Percentiles rank a stretch among this genome's conserved stretches.
Conservation (phyloP, 2,329 filamentous ascomycete species). For the Aspergillus sp. region DNA sequence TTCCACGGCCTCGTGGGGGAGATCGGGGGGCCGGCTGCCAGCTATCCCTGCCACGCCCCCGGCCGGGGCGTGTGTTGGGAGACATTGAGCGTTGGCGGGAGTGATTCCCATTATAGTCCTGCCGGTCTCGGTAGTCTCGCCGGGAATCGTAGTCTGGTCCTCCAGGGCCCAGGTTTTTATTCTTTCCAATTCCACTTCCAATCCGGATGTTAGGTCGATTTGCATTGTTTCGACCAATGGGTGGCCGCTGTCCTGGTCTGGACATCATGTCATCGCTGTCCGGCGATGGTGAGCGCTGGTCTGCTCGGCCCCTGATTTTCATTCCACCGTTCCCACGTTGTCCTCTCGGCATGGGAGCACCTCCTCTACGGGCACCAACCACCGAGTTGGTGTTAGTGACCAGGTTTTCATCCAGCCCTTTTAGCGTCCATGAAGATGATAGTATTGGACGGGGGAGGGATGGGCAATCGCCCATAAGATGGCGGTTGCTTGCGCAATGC, state of each 20-base stretch:
- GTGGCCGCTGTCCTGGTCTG: conserved; percentile 20
- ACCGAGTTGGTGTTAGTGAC: conserved; percentile 36
- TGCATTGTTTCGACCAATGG: conserved; percentile 18
- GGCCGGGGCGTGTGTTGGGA: conserved; percentile 17
- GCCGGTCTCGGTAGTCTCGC: conserved; percentile 21
- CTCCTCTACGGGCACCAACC: conserved; percentile 7
- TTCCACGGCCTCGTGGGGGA: conserved; percentile 13
- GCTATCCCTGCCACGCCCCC: conserved; percentile 16
- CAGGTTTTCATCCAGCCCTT: conserved; percentile 28
- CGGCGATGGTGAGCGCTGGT: conserved; percentile 21
- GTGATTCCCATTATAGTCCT: conserved; percentile 17
- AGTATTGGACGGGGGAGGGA: conserved; percentile 19
- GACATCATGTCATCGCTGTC: conserved; percentile 33
- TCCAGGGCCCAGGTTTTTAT: conserved; percentile 17
- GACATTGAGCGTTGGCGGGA: conserved; percentile 28
- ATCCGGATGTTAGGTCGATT: conserved; percentile 33
- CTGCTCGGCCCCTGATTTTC: conserved; percentile 34
- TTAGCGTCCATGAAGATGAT: conserved; percentile 37
- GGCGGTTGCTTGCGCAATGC: conserved; percentile 37
- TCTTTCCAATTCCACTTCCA: conserved; percentile 24
- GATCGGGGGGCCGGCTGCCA: conserved; percentile 16
- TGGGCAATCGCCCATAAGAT: conserved; percentile 43
- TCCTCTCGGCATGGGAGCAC: conserved; percentile 13
- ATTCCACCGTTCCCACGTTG: conserved; percentile 14
- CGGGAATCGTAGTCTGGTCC: conserved; percentile 11